Evolutionary conservation across 331 rosid species (phyloP), one percentile per base, ranked within the genome.

Genomic region (Quercus tomentella): DNA sequence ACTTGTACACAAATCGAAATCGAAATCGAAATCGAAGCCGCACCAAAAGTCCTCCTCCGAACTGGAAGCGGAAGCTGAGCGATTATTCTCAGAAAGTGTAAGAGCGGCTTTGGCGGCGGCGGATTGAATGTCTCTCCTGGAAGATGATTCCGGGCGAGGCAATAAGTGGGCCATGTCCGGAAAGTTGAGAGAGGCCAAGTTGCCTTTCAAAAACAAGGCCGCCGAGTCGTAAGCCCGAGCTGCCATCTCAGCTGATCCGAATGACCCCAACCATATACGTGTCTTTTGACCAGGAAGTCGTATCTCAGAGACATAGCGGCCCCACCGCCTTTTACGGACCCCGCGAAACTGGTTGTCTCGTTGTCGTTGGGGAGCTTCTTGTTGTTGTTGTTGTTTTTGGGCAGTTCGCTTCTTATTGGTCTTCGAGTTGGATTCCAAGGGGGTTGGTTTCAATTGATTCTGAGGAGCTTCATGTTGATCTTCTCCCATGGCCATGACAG

Each of bases 51-150:
- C 72, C 37, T 82, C 75, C 4, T n/a, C 52, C 52, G 54, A 10
- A 15, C 78, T 41, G 45, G 11, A 37, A 37, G 45, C 45, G 45
- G 45, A 41, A 41, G 45, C 45, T 41, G 45, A 41, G 45, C 3
- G 1, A 8, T 8, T 41, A 41, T 41, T 8, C 12, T 35, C 45
- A 41, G 45, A 41, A 41, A 41, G 66, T 6, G 37, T 11, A 23
- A 72, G 78, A 51, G 92, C 92, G 1, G 92, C 92, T 72, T 80
- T 81, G 14, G 92, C 80, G 3, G 92, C 92, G 2, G 92, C 92
- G 3, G 84, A 80, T 26, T 89, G 90, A 11, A 89, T 86, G 57
- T 89, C 87, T 52, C 76, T 73, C 25, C 88, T 70, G 0, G 92
- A 82, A 0, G 81, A 82, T 0, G 92, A 86, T 8, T 51, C 51